phyloP scores from a whole-genome alignment of 345 rosid species.

The Linum tenue region DNA sequence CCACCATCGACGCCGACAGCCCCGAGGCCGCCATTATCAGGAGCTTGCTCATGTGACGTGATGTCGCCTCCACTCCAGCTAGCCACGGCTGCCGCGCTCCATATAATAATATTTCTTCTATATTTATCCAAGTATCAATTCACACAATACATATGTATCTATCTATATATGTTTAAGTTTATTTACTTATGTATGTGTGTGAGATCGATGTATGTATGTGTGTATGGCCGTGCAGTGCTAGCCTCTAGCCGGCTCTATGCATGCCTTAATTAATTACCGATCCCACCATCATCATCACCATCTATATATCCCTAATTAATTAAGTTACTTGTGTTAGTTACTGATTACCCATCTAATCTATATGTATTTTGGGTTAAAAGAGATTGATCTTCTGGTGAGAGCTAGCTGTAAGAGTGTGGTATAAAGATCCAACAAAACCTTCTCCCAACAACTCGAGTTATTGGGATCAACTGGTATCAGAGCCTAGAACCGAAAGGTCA shows the following conservation, averaged over 20 bases:
- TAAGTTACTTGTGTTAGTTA: not conserved
- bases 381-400: not conserved
- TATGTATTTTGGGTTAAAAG: not conserved
- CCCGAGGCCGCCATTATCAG: conserved; percentile 89
- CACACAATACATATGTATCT: not conserved
- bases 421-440: too few species aligned
- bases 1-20: conserved; percentile 74
- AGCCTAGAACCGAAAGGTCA: too few species aligned
- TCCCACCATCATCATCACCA: not conserved
- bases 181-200: not conserved
- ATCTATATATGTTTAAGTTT: too few species aligned
- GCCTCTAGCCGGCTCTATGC: not conserved
- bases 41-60: conserved; percentile 58
- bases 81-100: too few species aligned
- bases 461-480: too few species aligned
- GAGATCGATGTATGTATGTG: not conserved
- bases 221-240: not conserved
- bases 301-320: not conserved
- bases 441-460: too few species aligned
- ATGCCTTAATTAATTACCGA: not conserved
- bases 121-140: not conserved
- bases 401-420: too few species aligned
- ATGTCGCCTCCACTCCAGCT: too few species aligned
- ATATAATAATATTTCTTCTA: too few species aligned
- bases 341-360: not conserved